phyloP scores from a whole-genome alignment of 306 rosid species.

The Quercus rubra region DNA sequence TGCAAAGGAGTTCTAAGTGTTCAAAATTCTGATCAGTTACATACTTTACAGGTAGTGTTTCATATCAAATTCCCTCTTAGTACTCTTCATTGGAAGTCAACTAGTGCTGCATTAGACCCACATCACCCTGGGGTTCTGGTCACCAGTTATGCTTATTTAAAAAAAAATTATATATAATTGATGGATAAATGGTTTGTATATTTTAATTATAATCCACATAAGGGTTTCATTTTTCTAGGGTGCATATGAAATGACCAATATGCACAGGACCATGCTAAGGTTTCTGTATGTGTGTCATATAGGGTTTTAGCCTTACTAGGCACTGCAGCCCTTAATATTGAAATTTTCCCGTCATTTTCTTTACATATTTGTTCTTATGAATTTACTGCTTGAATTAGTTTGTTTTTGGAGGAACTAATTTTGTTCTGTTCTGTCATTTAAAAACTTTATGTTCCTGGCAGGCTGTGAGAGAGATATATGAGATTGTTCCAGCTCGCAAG shows the following conservation, averaged over 20 bases:
- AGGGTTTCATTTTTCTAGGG: too few species aligned
- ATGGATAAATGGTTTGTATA: too few species aligned
- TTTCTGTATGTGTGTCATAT: not conserved
- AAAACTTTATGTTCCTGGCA: constrained; percentile 23
- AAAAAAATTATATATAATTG: too few species aligned
- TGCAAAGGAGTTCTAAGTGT: constrained; percentile 77
- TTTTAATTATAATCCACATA: too few species aligned
- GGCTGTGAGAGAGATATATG: constrained; percentile 91
- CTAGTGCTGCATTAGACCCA: not conserved
- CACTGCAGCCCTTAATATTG: not conserved
- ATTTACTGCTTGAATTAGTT: not conserved
- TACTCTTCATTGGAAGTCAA: constrained; percentile 2
- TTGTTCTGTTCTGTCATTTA: not conserved
- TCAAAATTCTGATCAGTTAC: constrained; percentile 67
- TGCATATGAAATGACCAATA: too few species aligned
- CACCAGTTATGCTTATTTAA: too few species aligned
- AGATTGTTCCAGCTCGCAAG: constrained; percentile 80
- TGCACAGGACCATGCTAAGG: not conserved
- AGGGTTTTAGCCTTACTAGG: not conserved
- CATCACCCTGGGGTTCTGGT: not conserved
- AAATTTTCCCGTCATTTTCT: not conserved
- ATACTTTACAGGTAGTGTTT: constrained; percentile 76
- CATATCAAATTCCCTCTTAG: not conserved
- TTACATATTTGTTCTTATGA: not conserved
- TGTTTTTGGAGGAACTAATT: not conserved